Evolutionary conservation across 495 filamentous ascomycete species (phyloP), one percentile per base, ranked within the genome.

Genomic region (Staphylotrichum tortipilum): DNA sequence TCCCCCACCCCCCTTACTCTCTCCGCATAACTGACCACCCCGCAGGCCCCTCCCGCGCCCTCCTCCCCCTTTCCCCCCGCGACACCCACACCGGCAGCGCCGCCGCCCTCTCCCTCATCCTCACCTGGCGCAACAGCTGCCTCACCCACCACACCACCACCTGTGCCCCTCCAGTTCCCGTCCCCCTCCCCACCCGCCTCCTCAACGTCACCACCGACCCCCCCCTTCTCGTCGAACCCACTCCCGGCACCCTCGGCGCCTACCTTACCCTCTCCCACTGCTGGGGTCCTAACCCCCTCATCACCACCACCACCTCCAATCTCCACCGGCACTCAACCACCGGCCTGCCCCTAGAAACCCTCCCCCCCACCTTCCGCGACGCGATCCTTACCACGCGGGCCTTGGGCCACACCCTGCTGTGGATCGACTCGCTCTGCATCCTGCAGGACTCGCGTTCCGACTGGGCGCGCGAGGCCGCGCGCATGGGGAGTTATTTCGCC

Each of bases 381-480:
- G 40, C 40, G 7, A 19, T 43, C 24, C 24, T 18, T 26, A 9
- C 26, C 24, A 43, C 40, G 1, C 24, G 40, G n/a, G 40, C 40
- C 40, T 15, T 43, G 2, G 26, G 26, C 26, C 1, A 18, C 24
- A n/a, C 21, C 3, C 14, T 30, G 7, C n/a, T 43, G 8, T 43
- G 40, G 40, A 43, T 43, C 40, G 40, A 43, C 24, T 43, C 40
- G n/a, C 26, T 43, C 15, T 43, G 40, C 24, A 43, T 43, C 24
- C 26, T 43, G 15, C 40, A 43, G 17, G 26, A 49, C 33, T 17
- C 19, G 11, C 1, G 11, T 15, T 14, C 15, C 15, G 40, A 43
- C 40, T 43, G 40, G 40, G 15, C 24, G 3, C 7, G 1, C 15
- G 15, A 43, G n/a, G n/a, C 40, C 2, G 2, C 40, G 15, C 40